These are phyloP conservation scores for Coemansia sp. DNA, from an alignment of 192 early-diverging fungal species.

Conservation along the genomic window DNA sequence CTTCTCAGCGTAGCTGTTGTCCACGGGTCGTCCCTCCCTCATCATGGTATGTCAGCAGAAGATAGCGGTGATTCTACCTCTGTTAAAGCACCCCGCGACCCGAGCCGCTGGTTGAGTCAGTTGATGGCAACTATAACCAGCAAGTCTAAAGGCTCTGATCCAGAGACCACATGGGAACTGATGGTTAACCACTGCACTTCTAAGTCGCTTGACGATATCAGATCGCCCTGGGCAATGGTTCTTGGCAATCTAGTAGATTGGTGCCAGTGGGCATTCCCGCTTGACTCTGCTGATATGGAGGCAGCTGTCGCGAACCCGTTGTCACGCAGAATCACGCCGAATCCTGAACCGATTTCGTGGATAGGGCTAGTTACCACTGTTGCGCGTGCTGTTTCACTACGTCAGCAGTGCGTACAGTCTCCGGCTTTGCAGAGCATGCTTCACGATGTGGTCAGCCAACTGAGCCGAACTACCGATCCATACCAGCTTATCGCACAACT, in stretches of 20 bases:
- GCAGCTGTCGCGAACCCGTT: constrained; percentile 18
- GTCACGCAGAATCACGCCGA: constrained; percentile 10
- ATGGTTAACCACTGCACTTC: constrained; percentile 3
- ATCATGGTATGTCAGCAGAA: background rate
- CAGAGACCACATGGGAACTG: constrained; percentile 12
- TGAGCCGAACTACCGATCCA: background rate
- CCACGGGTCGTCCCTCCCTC: constrained; percentile 9
- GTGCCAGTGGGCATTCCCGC: constrained; percentile 32
- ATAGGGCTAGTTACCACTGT: constrained; percentile 2
- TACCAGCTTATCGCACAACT: constrained; percentile 12
- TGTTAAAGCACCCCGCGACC: constrained; percentile 12
- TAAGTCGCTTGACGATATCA: background rate
- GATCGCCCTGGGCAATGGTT: constrained; percentile 28
- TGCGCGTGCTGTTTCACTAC: constrained; percentile 23
- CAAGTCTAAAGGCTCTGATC: background rate
- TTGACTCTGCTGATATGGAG: constrained; percentile 18
- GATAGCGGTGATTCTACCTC: background rate
- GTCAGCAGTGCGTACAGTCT: constrained; percentile 17
- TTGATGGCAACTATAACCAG: background rate
- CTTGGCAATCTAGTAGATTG: constrained; percentile 27
- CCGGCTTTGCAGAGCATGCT: constrained; percentile 37
- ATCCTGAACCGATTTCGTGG: background rate
- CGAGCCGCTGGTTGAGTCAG: constrained; percentile 26
- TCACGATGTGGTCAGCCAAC: constrained; percentile 14
- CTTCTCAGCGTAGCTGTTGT: constrained; percentile 19